phyloP scores from a whole-genome alignment of 495 filamentous ascomycete species.

The Aspergillus olivimuriae region DNA sequence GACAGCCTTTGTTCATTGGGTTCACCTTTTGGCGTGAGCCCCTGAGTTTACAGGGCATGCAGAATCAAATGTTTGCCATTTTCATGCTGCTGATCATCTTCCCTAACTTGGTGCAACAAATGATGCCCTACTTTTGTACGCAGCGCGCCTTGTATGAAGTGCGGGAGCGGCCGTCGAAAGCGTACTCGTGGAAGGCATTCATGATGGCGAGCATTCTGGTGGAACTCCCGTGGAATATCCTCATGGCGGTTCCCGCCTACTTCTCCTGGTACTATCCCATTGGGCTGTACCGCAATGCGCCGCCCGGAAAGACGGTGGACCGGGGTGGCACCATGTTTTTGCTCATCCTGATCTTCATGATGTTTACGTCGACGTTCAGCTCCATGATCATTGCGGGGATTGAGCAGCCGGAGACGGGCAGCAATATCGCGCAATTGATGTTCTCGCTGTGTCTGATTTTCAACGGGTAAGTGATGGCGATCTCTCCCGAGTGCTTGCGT shows the following conservation, averaged over 20 bases:
- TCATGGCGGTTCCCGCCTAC: slow-evolving; percentile 63
- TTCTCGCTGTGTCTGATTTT: slow-evolving; percentile 66
- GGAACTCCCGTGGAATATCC: slow-evolving; percentile 69
- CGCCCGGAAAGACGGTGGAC: slow-evolving; percentile 47
- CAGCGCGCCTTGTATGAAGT: slow-evolving; percentile 79
- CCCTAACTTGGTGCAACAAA: slow-evolving; percentile 69
- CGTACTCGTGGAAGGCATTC: slow-evolving; percentile 78
- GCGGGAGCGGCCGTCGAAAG: slow-evolving; percentile 77
- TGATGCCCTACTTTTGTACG: slow-evolving; percentile 76
- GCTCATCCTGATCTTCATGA: slow-evolving; percentile 39
- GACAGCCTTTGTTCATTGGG: slow-evolving; percentile 74
- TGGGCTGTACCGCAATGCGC: slow-evolving; percentile 66
- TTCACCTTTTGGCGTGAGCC: slow-evolving; percentile 77
- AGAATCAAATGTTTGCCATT: slow-evolving; percentile 82
- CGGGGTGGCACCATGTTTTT: slow-evolving; percentile 65
- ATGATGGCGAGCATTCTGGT: slow-evolving; percentile 72
- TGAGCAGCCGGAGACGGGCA: slow-evolving; percentile 58
- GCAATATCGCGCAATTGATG: slow-evolving; percentile 59
- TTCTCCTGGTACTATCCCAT: slow-evolving; percentile 79
- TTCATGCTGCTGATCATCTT: slow-evolving; percentile 80
- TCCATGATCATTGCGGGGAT: slow-evolving; percentile 62
- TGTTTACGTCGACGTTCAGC: slow-evolving; percentile 48
- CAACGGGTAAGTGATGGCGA: slow-evolving; percentile 40
- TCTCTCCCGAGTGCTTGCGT: not conserved
- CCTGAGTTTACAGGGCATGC: slow-evolving; percentile 68